Base-by-base conservation (phyloP, 805 yeast genomes). In the Metschnikowia arizonensis region DNA sequence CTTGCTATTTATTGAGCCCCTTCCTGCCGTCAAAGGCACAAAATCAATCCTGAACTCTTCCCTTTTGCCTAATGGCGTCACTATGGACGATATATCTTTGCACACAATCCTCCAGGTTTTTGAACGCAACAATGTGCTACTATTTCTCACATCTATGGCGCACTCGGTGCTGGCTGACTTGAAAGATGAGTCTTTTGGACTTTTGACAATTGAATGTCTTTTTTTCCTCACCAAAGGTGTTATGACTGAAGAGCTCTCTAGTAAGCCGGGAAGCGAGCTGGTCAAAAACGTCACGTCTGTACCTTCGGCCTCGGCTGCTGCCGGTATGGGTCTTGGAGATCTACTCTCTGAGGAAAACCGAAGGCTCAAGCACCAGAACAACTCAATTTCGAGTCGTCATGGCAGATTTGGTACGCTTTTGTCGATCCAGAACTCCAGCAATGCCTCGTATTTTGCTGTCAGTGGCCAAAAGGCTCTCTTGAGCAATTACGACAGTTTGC, bases 401-500 rank as follows among this genome's bases (percentile, higher is more conserved):
- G 90, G 93, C 2, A 74, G 96, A 42, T 91, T 91, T 68, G 99
- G 99, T 0, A 82, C 97, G 0, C 68, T 90, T 50, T 63, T 89
- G 9, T 82, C 95, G 1, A 72, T 91, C 25, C 81, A 83, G 48
- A 78, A 83, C 15, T 37, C 53, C 1, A 73, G 76, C 19, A 81
- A 82, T 43, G 71, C 80, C 24, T 69, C 85, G 24, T 63, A 85
- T 15, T 78, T 87, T 5, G 76, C 88, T 1, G 76, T 93, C 2
- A 69, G 75, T 3, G 93, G 95, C 2, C 90, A 86, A 53, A 77
- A 78, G 24, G 88, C 82, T 3, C 56, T 85, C 3, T 54, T 70
- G 9, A 69, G 74, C 35, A 72, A 74, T 17, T 65, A 52, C n/a
- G 73, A 78, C 36, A 69, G 89, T 0, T 62, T 91, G 29, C 75